Percentiles rank a stretch among this genome's conserved stretches.
Evolutionary conservation across 768 basidiomycete species (phyloP).

Genomic region (Leccinum olivaceopallidum): DNA sequence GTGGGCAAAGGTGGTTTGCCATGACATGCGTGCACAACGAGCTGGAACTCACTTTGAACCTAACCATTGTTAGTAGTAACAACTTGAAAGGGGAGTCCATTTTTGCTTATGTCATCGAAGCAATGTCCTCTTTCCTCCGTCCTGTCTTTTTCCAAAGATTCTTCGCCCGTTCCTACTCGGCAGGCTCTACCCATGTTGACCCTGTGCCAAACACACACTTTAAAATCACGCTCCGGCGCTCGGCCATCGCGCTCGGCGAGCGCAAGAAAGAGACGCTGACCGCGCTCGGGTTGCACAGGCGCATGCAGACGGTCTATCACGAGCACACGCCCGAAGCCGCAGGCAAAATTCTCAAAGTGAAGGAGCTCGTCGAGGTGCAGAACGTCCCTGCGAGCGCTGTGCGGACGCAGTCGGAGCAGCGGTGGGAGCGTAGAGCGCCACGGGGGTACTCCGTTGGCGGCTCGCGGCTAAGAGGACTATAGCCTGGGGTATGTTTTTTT

Average conservation of each 20-base stretch:
- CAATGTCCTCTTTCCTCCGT: conserved; percentile 17
- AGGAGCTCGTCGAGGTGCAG: conserved; percentile 87
- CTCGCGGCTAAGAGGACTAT: conserved; percentile 31
- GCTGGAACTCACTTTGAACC: conserved; percentile 55
- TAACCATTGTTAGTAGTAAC: conserved; percentile 43
- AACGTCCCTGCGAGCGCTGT: conserved; percentile 75
- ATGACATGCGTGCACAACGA: too few species aligned
- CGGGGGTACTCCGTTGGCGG: conserved; percentile 64
- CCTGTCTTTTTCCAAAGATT: conserved; percentile 7
- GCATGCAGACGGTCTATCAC: conserved; percentile 70
- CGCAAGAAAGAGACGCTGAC: conserved; percentile 71
- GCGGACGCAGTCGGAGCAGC: conserved; percentile 68
- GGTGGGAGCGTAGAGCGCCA: conserved; percentile 61
- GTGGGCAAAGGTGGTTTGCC: too few species aligned
- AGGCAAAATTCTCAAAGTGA: conserved; percentile 84
- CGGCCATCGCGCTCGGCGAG: conserved; percentile 79
- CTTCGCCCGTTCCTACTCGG: conserved; percentile 14
- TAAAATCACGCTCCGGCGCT: conserved; percentile 87
- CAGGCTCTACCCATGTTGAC: background rate
- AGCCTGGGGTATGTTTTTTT: conserved; percentile 5
- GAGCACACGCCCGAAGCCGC: conserved; percentile 70
- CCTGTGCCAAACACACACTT: conserved; percentile 62
- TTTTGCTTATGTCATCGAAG: conserved; percentile 16
- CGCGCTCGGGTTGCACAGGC: conserved; percentile 81
- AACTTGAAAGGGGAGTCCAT: too few species aligned